A percentile compares a stretch with the other conserved stretches of the same genome.
Conservation (phyloP, 2,329 filamentous ascomycete genomes). For the Venturia carpophila region DNA sequence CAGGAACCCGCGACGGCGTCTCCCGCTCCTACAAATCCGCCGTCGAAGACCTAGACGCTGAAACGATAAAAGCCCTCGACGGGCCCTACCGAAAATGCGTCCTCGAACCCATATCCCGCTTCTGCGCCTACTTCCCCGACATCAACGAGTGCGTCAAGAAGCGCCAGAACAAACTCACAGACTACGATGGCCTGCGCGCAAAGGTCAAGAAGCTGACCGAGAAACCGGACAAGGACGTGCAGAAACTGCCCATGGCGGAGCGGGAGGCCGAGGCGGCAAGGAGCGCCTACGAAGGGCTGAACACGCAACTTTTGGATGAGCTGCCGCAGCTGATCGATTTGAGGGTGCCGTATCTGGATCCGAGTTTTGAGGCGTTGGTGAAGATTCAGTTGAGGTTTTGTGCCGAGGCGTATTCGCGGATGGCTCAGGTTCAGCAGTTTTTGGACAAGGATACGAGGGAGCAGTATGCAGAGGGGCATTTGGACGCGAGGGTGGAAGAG, state of each 20-base stretch:
- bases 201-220: constrained; percentile 96
- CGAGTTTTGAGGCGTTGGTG: constrained; percentile 92
- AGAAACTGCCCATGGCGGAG: constrained; percentile 89
- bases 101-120: constrained; percentile 87
- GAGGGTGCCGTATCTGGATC: constrained; percentile 92
- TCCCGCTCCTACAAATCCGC: constrained; percentile 97
- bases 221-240: constrained; percentile 97
- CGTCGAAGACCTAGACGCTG: constrained; percentile 92
- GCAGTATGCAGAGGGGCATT: constrained; percentile 86
- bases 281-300: constrained; percentile 88
- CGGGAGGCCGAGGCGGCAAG: constrained; percentile 95
- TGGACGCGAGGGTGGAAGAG: constrained; percentile 88
- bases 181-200: constrained; percentile 91
- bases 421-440: constrained; percentile 99
- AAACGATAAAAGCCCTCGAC: constrained; percentile 97
- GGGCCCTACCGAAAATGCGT: constrained; percentile 71
- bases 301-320: constrained; percentile 90
- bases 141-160: constrained; percentile 99
- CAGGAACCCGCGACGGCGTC: constrained; percentile 88
- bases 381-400: constrained; percentile 98
- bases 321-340: constrained; percentile 93
- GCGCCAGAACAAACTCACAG: constrained; percentile 93
- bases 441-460: constrained; percentile 91
- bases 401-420: constrained; percentile 91
- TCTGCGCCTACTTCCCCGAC: constrained; percentile 97